Conservation (phyloP, 805 yeast species). For the Schwanniomyces sp. region DNA sequence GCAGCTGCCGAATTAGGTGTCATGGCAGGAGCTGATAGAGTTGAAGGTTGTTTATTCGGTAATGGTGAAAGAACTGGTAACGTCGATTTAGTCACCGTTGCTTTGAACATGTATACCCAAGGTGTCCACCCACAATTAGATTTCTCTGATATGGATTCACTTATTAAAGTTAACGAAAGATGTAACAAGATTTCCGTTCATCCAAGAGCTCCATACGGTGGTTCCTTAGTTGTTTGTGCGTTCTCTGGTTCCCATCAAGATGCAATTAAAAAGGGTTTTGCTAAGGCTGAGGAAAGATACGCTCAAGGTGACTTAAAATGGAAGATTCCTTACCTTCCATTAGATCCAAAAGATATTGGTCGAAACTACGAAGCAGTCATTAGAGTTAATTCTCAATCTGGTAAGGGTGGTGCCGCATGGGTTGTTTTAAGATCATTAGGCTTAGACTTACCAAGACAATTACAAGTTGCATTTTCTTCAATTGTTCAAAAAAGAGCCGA, state of each 20-base stretch:
- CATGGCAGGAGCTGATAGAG: constrained; percentile 83
- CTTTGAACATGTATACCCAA: constrained; percentile 74
- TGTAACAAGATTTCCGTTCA: constrained; percentile 76
- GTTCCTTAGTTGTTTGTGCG: constrained; percentile 76
- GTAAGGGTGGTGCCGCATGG: constrained; percentile 90
- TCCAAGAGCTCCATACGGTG: constrained; percentile 79
- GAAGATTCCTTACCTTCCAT: constrained; percentile 75
- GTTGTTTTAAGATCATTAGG: constrained; percentile 68
- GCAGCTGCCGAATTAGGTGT: constrained; percentile 79
- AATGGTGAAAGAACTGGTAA: constrained; percentile 87
- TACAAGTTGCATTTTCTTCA: constrained; percentile 68
- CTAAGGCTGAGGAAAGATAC: constrained; percentile 46
- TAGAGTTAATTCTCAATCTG: constrained; percentile 84
- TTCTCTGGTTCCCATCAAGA: constrained; percentile 75
- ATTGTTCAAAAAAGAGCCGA: constrained; percentile 68
- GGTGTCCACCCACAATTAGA: constrained; percentile 74
- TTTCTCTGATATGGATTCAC: constrained; percentile 64
- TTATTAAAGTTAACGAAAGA: constrained; percentile 69
- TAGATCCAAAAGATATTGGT: constrained; percentile 81
- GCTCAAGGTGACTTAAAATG: constrained; percentile 41
- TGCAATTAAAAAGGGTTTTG: constrained; percentile 68
- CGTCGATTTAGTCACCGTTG: constrained; percentile 74
- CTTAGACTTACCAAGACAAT: constrained; percentile 68
- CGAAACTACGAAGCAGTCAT: constrained; percentile 80
- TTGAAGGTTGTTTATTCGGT: constrained; percentile 80